Percentiles rank a stretch among this genome's conserved stretches.
phyloP scores from a whole-genome alignment of 1,284 basidiomycete genomes.

The Ganoderma boninense region DNA sequence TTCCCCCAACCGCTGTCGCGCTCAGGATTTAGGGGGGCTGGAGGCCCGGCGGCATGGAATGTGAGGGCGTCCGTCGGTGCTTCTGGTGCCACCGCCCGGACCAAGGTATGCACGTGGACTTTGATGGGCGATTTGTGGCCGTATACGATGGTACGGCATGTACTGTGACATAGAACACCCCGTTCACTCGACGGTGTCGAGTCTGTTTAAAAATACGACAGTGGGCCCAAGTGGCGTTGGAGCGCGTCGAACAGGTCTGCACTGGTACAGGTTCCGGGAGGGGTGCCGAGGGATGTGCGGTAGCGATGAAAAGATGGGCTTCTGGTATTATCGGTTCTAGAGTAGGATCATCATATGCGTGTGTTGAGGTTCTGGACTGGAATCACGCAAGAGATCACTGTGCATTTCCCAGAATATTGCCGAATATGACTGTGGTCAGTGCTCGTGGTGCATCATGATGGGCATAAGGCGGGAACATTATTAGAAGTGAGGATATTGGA shows the following conservation, averaged over 20 bases:
- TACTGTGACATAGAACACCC: not conserved
- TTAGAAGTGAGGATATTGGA: not conserved
- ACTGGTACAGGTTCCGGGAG: not conserved
- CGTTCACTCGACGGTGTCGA: not conserved
- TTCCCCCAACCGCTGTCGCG: not conserved
- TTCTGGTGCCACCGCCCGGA: conserved; percentile 3
- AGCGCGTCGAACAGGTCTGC: not conserved
- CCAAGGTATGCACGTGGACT: not conserved
- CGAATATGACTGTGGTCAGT: not conserved
- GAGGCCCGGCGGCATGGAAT: conserved; percentile 4
- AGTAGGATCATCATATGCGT: not conserved
- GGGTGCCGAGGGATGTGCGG: not conserved
- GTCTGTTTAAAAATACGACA: not conserved
- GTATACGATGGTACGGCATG: conserved; percentile 1
- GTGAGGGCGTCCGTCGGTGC: not conserved
- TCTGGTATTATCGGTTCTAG: not conserved
- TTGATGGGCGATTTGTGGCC: not conserved
- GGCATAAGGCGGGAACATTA: not conserved
- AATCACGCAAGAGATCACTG: not conserved
- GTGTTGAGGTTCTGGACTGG: not conserved
- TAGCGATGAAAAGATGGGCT: not conserved
- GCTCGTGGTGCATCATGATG: not conserved
- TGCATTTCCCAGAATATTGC: not conserved
- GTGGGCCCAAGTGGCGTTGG: not conserved
- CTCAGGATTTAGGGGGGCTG: not conserved